A percentile compares a stretch with the other conserved stretches of the same genome.
Conservation (phyloP, 306 rosid genomes). For the Aeschynomene evenia region DNA sequence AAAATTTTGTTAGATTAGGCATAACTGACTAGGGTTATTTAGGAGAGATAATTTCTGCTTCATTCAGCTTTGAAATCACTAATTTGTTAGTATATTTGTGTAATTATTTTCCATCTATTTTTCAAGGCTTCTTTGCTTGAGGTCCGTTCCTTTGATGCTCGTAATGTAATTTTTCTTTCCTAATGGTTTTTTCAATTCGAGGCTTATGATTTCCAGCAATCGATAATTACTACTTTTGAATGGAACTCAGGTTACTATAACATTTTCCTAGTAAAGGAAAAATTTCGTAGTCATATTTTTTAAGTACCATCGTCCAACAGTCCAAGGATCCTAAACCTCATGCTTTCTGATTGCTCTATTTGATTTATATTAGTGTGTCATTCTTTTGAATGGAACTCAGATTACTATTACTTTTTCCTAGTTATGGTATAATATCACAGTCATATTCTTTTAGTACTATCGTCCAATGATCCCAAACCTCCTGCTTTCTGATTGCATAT, state of each 20-base stretch:
- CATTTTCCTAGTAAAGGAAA: neutral
- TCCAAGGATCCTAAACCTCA: too few relatives aligned
- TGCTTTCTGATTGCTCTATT: slow-evolving; percentile 4
- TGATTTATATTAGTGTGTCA: too few relatives aligned
- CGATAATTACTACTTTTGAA: neutral
- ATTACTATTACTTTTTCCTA: neutral
- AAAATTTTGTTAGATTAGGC: slow-evolving; percentile 10
- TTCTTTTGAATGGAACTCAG: neutral
- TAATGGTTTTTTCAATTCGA: neutral
- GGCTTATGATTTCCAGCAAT: neutral
- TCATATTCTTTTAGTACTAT: neutral
- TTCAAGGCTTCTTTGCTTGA: slow-evolving; percentile 15
- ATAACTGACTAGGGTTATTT: neutral
- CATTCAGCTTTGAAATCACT: neutral
- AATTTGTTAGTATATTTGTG: neutral
- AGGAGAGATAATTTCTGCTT: neutral
- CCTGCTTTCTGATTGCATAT: neutral
- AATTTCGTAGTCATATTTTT: slow-evolving; percentile 3
- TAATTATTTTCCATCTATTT: neutral
- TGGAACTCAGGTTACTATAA: neutral
- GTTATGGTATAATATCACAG: neutral
- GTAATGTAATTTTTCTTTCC: neutral
- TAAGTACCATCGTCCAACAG: neutral
- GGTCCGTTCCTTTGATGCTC: neutral
- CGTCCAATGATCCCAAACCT: too few relatives aligned